Conservation (phyloP, 495 filamentous ascomycete genomes). For the Aspergillus bertholletiae region DNA sequence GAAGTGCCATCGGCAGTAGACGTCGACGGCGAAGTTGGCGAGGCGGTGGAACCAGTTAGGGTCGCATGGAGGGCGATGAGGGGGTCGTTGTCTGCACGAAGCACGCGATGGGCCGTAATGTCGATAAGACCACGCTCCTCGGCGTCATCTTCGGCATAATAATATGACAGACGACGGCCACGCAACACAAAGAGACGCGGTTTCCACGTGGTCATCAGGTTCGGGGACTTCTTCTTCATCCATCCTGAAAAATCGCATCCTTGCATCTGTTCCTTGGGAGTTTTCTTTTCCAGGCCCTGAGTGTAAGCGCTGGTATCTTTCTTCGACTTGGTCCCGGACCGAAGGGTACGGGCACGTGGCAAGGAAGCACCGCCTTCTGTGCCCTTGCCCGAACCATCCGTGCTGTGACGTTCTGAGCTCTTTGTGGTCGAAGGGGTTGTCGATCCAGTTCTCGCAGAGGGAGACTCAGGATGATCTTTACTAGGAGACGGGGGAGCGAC, state of each 20-base stretch:
- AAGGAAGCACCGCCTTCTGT: conserved; percentile 51
- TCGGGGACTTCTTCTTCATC: conserved; percentile 99
- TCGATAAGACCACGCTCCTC: conserved; percentile 96
- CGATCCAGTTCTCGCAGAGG: conserved; percentile 72
- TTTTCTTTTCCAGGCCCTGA: conserved; percentile 77
- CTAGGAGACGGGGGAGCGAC: conserved; percentile 49
- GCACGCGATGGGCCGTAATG: conserved; percentile 91
- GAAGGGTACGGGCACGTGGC: conserved; percentile 37
- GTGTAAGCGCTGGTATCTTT: conserved; percentile 93
- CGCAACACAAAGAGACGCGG: conserved; percentile 88
- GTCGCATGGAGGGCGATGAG: conserved; percentile 88
- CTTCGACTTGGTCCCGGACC: conserved; percentile 63
- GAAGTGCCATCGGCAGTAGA: conserved; percentile 47
- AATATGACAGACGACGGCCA: conserved; percentile 89
- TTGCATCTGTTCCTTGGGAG: conserved; percentile 77
- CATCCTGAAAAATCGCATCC: conserved; percentile 93
- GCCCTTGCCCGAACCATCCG: conserved; percentile 58
- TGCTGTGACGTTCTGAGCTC: conserved; percentile 73
- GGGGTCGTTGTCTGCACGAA: conserved; percentile 89
- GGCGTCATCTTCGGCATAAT: conserved; percentile 87
- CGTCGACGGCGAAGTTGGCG: conserved; percentile 67
- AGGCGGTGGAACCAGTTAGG: conserved; percentile 78
- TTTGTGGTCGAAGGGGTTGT: conserved; percentile 81
- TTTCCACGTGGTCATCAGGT: conserved; percentile 96
- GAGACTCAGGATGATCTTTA: conserved; percentile 67